A percentile compares a stretch with the other conserved stretches of the same genome.
phyloP scores from a whole-genome alignment of 2,329 filamentous ascomycete genomes.

The Epichloe festucae region DNA sequence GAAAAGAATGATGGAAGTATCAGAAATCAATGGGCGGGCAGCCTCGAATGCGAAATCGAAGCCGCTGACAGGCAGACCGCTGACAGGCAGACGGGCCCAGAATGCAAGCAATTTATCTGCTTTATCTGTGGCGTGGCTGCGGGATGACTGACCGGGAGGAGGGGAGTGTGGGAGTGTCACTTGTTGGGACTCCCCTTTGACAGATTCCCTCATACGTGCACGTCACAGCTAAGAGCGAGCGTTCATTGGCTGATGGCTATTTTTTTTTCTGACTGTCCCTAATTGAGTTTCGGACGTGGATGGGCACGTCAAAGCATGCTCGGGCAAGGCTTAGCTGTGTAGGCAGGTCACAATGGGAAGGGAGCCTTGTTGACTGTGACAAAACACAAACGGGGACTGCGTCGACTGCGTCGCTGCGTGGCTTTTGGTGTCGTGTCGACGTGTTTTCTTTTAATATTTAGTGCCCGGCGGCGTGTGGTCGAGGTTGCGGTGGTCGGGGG shows the following conservation, averaged over 20 bases:
- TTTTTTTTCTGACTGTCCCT: background rate
- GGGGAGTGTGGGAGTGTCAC: background rate
- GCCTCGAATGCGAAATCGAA: no score
- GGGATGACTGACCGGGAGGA: no score
- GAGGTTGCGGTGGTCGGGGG: no score
- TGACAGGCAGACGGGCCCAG: background rate
- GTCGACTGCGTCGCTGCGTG: no score
- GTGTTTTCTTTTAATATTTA: no score
- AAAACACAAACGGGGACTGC: no score
- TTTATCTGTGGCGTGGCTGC: no score
- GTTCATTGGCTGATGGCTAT: background rate
- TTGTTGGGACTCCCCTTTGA: background rate
- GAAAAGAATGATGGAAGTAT: no score
- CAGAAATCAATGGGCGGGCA: no score
- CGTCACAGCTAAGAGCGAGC: background rate
- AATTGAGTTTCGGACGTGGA: background rate
- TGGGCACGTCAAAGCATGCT: background rate
- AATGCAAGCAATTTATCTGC: no score
- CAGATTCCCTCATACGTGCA: slow-evolving; percentile 5
- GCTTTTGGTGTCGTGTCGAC: no score
- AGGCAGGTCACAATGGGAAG: background rate
- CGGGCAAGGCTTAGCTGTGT: background rate
- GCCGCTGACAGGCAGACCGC: background rate
- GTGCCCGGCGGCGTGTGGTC: no score
- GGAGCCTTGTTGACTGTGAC: background rate